Base-by-base conservation (phyloP, 139 green algal species). In the Chlamydomonas incerta region DNA sequence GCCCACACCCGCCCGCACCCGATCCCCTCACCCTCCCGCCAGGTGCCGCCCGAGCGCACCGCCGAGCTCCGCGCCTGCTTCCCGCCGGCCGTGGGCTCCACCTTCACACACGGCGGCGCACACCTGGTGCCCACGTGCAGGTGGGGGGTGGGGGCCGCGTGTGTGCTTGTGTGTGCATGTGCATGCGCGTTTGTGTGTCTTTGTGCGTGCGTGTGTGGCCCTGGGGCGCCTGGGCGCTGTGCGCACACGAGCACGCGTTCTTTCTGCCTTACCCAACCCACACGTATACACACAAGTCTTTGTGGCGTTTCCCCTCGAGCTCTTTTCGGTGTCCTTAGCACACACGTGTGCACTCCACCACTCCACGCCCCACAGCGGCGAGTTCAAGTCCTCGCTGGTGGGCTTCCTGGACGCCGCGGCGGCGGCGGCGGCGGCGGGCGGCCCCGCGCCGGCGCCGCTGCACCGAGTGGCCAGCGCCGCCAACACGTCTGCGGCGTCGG, bases 101-200 rank as follows among this genome's bases (percentile, higher is more conserved):
- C 33, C 15, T 86, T 81, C n/a, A 33, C 37, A 0, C 88, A 91
- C 74, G 35, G 81, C 28, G 93, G 93, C 21, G 92, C 76, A 0
- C 93, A 95, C 82, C 84, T 93, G 82, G 88, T 95, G 50, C 91
- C 91, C 26, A 95, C 91, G 0, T 94, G 91, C 85, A 90, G 74
- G 23, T 90, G 92, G 14, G 89, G 60, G 60, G 60, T 24, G 60
- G 60, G n/a, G n/a, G n/a, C n/a, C n/a, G n/a, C n/a, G n/a, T n/a
- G n/a, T n/a, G n/a, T n/a, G n/a, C n/a, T n/a, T n/a, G n/a, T n/a
- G n/a, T n/a, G n/a, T n/a, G n/a, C n/a, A n/a, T n/a, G n/a, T n/a
- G n/a, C n/a, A n/a, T n/a, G n/a, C n/a, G n/a, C n/a, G n/a, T n/a
- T n/a, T n/a, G n/a, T n/a, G n/a, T n/a, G n/a, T n/a, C n/a, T n/a